Evolutionary conservation across 176 grass and related monocot genomes (phyloP).

Genomic region (Cenchrus purpureus): DNA sequence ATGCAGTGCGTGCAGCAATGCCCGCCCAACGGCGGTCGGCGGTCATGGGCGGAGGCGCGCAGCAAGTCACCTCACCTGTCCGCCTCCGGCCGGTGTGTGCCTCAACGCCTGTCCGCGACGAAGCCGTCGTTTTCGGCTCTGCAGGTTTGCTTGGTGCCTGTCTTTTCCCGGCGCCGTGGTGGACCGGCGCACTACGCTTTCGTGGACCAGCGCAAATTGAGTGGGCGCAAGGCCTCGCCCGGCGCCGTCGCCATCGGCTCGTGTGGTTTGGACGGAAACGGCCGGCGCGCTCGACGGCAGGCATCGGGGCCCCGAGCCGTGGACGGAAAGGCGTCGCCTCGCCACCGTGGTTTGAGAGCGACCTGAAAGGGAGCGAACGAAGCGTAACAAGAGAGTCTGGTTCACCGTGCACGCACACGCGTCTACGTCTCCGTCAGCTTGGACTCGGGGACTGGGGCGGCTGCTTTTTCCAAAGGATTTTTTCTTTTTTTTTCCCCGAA

Average conservation of each 20-base stretch:
- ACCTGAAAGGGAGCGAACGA: not conserved
- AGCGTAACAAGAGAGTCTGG: not conserved
- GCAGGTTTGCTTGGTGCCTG: too few relatives aligned
- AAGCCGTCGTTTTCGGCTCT: too few relatives aligned
- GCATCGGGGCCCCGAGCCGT: not conserved
- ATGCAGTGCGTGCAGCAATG: too few relatives aligned
- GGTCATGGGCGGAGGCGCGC: too few relatives aligned
- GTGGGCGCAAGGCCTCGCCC: not conserved
- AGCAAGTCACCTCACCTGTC: too few relatives aligned
- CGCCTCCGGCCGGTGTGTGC: too few relatives aligned
- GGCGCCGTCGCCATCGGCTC: not conserved
- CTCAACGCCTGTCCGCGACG: too few relatives aligned
- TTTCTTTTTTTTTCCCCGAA: not conserved
- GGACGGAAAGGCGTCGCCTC: too few relatives aligned
- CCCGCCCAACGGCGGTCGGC: too few relatives aligned
- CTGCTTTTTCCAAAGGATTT: not conserved
- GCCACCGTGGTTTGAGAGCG: not conserved
- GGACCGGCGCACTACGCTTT: not conserved
- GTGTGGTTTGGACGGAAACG: not conserved
- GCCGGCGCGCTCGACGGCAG: not conserved
- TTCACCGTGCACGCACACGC: constrained; percentile 12
- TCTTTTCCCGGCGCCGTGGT: too few relatives aligned
- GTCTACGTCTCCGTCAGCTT: not conserved
- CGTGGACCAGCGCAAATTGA: not conserved
- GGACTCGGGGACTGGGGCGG: too few relatives aligned